These are phyloP conservation scores for Tuber microsphaerosporum DNA, from an alignment of 495 filamentous ascomycete genomes.

Conservation along the genomic window DNA sequence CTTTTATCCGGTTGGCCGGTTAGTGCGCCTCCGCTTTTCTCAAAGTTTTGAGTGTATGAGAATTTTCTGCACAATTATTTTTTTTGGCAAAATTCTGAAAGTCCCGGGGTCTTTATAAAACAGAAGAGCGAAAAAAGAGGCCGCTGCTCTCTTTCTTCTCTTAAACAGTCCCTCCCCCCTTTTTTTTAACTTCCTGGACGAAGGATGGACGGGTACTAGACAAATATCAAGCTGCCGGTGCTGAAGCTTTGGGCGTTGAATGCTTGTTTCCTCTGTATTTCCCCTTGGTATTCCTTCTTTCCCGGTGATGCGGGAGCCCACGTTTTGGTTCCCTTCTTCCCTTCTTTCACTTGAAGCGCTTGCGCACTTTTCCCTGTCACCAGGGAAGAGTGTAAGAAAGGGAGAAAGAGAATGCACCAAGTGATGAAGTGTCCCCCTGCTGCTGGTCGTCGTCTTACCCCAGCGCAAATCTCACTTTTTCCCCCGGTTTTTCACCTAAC, in stretches of 20 bases:
- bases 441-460: neutral
- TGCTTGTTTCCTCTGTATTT: neutral
- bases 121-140: neutral
- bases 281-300: neutral
- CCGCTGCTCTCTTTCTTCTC: neutral
- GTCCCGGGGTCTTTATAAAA: neutral
- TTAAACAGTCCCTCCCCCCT: neutral
- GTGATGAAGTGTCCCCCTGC: neutral
- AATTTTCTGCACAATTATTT: neutral
- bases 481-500: neutral
- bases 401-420: neutral
- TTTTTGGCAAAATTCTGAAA: neutral
- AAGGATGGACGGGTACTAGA: neutral
- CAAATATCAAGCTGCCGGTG: neutral
- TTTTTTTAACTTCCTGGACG: neutral
- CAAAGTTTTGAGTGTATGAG: neutral
- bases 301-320: neutral
- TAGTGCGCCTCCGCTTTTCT: neutral
- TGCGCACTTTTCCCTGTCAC: neutral
- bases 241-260: neutral
- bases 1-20: neutral
- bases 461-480: neutral
- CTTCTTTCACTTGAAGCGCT: neutral
- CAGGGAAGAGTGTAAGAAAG: neutral
- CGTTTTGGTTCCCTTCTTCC: neutral